These are phyloP conservation scores for Piper betle DNA, from an alignment of 164 flowering plant genomes.

Conservation along the genomic window DNA sequence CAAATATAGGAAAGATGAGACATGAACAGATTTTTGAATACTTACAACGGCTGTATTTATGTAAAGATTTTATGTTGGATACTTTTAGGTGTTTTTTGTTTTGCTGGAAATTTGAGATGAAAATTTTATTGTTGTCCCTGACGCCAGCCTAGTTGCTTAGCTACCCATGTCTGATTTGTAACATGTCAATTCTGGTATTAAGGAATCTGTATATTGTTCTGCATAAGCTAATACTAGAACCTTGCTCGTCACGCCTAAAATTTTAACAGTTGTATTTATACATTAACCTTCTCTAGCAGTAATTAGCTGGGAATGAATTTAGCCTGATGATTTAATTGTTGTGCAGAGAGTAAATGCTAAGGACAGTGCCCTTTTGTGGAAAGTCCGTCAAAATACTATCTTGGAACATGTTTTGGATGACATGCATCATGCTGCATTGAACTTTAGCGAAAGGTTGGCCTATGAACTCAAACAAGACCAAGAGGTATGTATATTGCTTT, in stretches of 20 bases:
- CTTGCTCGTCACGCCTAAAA: no score
- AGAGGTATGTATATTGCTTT: conserved; percentile 34
- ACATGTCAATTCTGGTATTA: no score
- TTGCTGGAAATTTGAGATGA: background rate
- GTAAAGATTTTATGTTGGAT: background rate
- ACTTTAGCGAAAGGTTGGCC: conserved; percentile 40
- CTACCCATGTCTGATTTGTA: no score
- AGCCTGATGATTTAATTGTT: conserved; percentile 2
- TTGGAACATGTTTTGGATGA: conserved; percentile 51
- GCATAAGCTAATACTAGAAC: no score
- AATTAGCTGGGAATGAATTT: no score
- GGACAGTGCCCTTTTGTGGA: conserved; percentile 46
- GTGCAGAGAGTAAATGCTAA: conserved; percentile 39
- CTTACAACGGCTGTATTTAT: no score
- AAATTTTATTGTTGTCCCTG: background rate
- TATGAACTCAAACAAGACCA: conserved; percentile 47
- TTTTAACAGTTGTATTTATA: no score
- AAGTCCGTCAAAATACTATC: conserved; percentile 35
- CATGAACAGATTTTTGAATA: no score
- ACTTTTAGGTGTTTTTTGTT: no score
- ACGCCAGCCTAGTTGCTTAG: background rate
- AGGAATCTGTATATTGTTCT: no score
- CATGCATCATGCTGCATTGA: conserved; percentile 83
- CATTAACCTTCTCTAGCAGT: no score
- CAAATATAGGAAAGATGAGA: no score